Base-by-base conservation (phyloP, 495 filamentous ascomycete species). In the Talaromyces proteolyticus region DNA sequence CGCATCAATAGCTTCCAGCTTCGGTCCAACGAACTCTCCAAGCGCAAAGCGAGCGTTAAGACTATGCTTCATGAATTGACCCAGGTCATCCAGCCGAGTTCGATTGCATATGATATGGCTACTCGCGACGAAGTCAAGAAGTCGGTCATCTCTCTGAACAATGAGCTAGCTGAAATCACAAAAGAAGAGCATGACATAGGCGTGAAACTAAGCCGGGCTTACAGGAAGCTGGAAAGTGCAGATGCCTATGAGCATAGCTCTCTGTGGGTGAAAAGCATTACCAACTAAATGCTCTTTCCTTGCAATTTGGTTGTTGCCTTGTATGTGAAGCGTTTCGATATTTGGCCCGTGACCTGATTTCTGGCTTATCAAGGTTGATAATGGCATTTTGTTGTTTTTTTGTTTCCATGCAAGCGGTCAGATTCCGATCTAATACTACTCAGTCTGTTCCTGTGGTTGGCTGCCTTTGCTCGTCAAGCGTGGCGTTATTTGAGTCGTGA, bases 181-280 rank as follows among this genome's bases (percentile, higher is more conserved):
- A 74, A 81, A 51, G 82, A 93, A 65, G 83, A 91, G 59, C 89
- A 96, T 60, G 91, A 96, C 53, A 71, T 92, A 36, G 91, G 91
- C 8, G 60, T 97, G 57, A 88, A 83, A 68, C 64, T 96, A 38
- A 82, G 92, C 59, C 68, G 90, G 43, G 87, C 88, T 5, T 91
- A 84, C 68, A 91, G 88, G 64, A 76, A 86, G 50, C 70, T 80
- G 49, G 88, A 92, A 60, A 78, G 89, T 56, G 70, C 77, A 40
- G 86, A 91, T 57, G 75, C 78, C 40, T 77, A 82, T 43, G 84
- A 88, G 53, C 80, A 81, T 10, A 88, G 82, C 4, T 80, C 80
- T 51, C 64, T 96, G 16, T 97, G 91, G 91, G 83, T 97, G 40
- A 75, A 86, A 62, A 70, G 89, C 49, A 84, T 81, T 49, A 83